Percentiles rank a stretch among this genome's conserved stretches.
Conservation (phyloP, 2,329 filamentous ascomycete species). For the Aureobasidium mangrovei region DNA sequence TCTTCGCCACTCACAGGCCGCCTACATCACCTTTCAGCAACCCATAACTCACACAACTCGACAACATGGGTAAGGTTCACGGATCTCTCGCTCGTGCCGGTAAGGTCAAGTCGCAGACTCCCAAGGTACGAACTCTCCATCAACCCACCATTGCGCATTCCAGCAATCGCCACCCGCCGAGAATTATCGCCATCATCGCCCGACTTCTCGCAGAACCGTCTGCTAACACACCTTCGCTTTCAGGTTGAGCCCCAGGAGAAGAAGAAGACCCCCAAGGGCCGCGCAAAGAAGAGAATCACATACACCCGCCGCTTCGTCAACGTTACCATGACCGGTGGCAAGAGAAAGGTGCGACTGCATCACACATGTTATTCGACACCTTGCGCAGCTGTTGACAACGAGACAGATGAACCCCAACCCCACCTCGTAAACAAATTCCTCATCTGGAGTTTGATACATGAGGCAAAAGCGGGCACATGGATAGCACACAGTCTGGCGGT, state of each 20-base stretch:
- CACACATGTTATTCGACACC: conserved; percentile 23
- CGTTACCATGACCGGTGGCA: conserved; percentile 93
- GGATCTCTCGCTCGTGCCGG: conserved; percentile 90
- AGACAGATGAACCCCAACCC: conserved; percentile 80
- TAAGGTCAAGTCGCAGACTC: conserved; percentile 96
- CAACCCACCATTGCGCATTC: conserved; percentile 17
- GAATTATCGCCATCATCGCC: background rate
- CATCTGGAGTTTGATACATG: conserved; percentile 13
- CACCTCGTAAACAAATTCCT: conserved; percentile 45
- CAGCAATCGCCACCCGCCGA: conserved; percentile 22
- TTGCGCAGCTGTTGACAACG: conserved; percentile 23
- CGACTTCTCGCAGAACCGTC: background rate
- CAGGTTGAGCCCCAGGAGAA: conserved; percentile 89
- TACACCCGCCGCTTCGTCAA: conserved; percentile 99
- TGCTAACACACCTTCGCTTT: conserved; percentile 23
- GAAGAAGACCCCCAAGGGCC: conserved; percentile 93
- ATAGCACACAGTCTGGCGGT: conserved; percentile 11
- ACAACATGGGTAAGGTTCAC: conserved; percentile 87
- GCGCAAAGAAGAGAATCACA: conserved; percentile 90
- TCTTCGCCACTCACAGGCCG: conserved; percentile 14
- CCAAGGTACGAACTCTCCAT: conserved; percentile 57
- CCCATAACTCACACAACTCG: conserved; percentile 26
- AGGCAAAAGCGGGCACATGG: conserved; percentile 10
- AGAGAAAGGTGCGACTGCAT: conserved; percentile 72
- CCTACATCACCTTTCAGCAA: conserved; percentile 8